phyloP scores from a whole-genome alignment of 805 yeast species.

The Metschnikowia dekortorum region DNA sequence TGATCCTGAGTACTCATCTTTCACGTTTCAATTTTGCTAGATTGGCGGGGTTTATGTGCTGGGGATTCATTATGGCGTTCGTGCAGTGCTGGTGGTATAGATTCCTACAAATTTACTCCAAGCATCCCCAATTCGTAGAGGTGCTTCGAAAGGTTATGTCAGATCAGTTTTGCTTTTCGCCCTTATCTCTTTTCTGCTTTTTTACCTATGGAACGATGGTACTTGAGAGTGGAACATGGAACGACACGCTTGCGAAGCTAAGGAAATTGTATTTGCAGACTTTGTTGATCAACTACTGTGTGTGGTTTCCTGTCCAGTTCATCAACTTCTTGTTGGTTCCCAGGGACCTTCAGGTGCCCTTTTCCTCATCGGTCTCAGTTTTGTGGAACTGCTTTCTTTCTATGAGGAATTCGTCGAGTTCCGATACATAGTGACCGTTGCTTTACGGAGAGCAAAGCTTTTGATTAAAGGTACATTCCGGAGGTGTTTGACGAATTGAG shows the following conservation, averaged over 20 bases:
- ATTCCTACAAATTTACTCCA: conserved; percentile 74
- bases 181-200: conserved; percentile 73
- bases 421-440: background rate
- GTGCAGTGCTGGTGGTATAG: conserved; percentile 87
- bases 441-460: background rate
- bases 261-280: conserved; percentile 64
- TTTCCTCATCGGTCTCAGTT: conserved; percentile 80
- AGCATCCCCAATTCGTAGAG: conserved; percentile 78
- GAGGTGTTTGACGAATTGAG: conserved; percentile 23
- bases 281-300: conserved; percentile 58
- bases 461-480: conserved; percentile 21
- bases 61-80: conserved; percentile 85
- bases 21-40: conserved; percentile 60
- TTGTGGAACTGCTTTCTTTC: conserved; percentile 93
- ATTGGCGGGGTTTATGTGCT: conserved; percentile 70
- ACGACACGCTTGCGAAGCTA: conserved; percentile 61
- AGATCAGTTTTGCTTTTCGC: conserved; percentile 88
- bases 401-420: conserved; percentile 51
- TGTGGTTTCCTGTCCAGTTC: conserved; percentile 84
- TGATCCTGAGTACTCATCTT: conserved; percentile 12
- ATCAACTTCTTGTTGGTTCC: conserved; percentile 70
- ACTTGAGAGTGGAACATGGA: conserved; percentile 67
- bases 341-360: conserved; percentile 78
- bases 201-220: conserved; percentile 81
- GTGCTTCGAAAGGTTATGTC: conserved; percentile 83